These are phyloP conservation scores for Brasilioporus rufonigricans DNA, from an alignment of 768 basidiomycete genomes.

Conservation along the genomic window DNA sequence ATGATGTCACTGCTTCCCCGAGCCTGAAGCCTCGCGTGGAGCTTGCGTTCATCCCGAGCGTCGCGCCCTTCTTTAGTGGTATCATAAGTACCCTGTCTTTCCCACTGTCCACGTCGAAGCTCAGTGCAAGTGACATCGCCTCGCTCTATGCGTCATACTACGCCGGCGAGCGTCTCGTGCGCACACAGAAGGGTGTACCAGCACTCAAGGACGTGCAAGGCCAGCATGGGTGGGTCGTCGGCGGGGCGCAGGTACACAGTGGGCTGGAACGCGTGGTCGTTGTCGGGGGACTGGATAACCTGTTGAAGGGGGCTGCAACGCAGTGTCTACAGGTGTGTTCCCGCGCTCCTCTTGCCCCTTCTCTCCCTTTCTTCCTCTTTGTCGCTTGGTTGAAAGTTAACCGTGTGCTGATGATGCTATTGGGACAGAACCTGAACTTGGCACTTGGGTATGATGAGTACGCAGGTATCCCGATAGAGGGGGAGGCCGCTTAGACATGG, in stretches of 20 bases:
- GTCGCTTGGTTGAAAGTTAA: not conserved
- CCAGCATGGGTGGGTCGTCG: conserved; percentile 86
- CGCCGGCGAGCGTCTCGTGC: conserved; percentile 67
- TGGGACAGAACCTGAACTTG: conserved; percentile 80
- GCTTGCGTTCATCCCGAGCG: conserved; percentile 83
- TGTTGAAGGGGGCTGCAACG: conserved; percentile 98
- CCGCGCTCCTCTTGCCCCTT: no score
- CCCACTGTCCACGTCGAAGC: conserved; percentile 58
- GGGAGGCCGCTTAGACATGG: conserved; percentile 5
- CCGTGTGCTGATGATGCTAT: not conserved
- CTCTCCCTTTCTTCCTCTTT: not conserved
- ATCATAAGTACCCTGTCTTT: conserved; percentile 87
- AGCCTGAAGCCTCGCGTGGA: conserved; percentile 36
- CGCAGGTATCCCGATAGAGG: conserved; percentile 61
- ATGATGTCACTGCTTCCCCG: not conserved
- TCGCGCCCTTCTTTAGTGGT: conserved; percentile 95
- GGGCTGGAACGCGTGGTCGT: conserved; percentile 88
- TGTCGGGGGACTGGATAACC: conserved; percentile 94
- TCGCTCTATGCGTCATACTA: conserved; percentile 80
- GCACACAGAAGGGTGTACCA: conserved; percentile 67
- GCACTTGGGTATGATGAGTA: conserved; percentile 86
- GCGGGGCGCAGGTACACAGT: conserved; percentile 92
- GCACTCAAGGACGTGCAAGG: conserved; percentile 71
- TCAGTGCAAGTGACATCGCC: conserved; percentile 71
- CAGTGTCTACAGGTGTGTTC: conserved; percentile 87